A percentile compares a stretch with the other conserved stretches of the same genome.
phyloP scores from a whole-genome alignment of 2,329 filamentous ascomycete genomes.

The Aspergillus glaucus region DNA sequence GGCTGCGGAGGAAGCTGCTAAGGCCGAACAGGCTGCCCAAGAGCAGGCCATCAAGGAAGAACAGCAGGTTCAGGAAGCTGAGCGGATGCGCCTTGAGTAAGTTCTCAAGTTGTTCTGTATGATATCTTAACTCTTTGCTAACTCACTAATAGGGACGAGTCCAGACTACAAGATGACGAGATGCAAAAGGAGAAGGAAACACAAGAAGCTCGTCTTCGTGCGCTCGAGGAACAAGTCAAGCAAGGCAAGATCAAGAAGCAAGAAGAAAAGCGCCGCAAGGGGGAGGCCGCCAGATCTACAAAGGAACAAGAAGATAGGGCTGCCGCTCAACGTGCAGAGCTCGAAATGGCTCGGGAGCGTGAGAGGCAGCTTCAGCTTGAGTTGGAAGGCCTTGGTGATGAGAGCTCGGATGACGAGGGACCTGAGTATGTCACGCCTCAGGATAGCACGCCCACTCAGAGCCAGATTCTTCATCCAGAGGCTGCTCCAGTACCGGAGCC shows the following conservation, averaged over 20 bases:
- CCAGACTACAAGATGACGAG: slow-evolving; percentile 70
- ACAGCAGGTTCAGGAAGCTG: slow-evolving; percentile 67
- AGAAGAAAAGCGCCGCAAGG: slow-evolving; percentile 88
- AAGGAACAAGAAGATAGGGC: slow-evolving; percentile 83
- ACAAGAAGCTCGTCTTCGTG: slow-evolving; percentile 73
- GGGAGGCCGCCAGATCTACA: slow-evolving; percentile 77
- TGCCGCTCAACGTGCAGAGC: slow-evolving; percentile 78
- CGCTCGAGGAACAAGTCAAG: slow-evolving; percentile 87
- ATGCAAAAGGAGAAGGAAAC: slow-evolving; percentile 73
- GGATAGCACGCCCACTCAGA: slow-evolving; percentile 54
- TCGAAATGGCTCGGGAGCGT: slow-evolving; percentile 82
- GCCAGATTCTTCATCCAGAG: slow-evolving; percentile 45
- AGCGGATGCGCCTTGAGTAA: slow-evolving; percentile 76
- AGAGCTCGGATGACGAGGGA: slow-evolving; percentile 75
- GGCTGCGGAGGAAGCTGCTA: slow-evolving; percentile 52
- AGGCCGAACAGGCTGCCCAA: slow-evolving; percentile 55
- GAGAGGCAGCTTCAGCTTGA: slow-evolving; percentile 86
- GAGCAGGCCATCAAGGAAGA: slow-evolving; percentile 55
- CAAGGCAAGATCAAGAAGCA: slow-evolving; percentile 93
- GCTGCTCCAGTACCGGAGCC: slow-evolving; percentile 17
- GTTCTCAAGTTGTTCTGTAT: slow-evolving; percentile 35
- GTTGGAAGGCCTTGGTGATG: slow-evolving; percentile 70
- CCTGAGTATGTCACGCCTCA: slow-evolving; percentile 62
- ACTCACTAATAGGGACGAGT: slow-evolving; percentile 56
- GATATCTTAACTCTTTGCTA: slow-evolving; percentile 4